A percentile compares a stretch with the other conserved stretches of the same genome.
Evolutionary conservation across 164 flowering plant species (phyloP).

Genomic region (Aristolochia contorta): DNA sequence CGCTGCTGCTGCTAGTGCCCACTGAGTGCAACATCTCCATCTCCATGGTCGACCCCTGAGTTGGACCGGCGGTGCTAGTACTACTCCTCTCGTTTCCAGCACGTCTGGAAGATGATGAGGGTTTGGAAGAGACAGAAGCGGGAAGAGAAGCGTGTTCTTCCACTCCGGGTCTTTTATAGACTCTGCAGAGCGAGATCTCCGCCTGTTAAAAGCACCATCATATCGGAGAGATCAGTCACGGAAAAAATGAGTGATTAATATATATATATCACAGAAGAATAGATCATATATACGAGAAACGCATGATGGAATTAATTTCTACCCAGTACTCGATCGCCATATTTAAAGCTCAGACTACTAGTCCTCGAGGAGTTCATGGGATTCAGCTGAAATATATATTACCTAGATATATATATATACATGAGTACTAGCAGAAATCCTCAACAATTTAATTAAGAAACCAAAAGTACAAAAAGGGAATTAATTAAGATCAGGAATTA

Average conservation of each 20-base stretch:
- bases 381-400: constrained; percentile 1
- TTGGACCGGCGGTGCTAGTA: too few relatives aligned
- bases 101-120: constrained; percentile 31
- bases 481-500: too few relatives aligned
- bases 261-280: background rate
- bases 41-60: too few relatives aligned
- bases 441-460: too few relatives aligned
- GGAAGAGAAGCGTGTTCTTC: constrained; percentile 75
- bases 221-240: too few relatives aligned
- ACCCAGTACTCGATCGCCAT: background rate
- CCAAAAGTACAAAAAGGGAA: too few relatives aligned
- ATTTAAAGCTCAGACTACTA: background rate
- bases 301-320: too few relatives aligned
- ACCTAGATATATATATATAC: too few relatives aligned
- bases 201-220: constrained; percentile 54
- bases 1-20: constrained; percentile 34
- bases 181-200: constrained; percentile 87
- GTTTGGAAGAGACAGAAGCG: constrained; percentile 31
- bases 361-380: background rate
- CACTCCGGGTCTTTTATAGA: constrained; percentile 85
- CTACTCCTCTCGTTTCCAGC: too few relatives aligned
- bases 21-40: constrained; percentile 17
- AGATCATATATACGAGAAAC: background rate
- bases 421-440: too few relatives aligned
- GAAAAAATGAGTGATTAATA: background rate